A percentile compares a stretch with the other conserved stretches of the same genome.
These are phyloP conservation scores for Pseudocercospora fijiensis DNA, from an alignment of 2,329 filamentous ascomycete species.

Conservation along the genomic window DNA sequence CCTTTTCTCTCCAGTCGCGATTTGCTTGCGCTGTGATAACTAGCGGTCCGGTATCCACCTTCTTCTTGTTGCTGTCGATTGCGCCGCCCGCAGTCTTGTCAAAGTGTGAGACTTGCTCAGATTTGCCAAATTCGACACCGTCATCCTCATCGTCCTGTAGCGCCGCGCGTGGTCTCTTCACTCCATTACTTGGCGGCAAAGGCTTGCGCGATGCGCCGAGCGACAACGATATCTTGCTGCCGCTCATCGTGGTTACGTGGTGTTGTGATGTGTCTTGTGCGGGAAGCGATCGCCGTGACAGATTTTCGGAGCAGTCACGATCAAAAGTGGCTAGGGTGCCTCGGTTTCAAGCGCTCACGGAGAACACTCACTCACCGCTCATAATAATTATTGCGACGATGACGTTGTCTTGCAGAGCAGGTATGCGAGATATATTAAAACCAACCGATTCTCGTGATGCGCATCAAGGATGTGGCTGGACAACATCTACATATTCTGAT, in stretches of 20 bases:
- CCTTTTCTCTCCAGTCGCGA: constrained; percentile 62
- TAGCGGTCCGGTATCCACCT: constrained; percentile 45
- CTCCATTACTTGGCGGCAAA: constrained; percentile 35
- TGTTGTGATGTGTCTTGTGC: neutral
- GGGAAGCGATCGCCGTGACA: neutral
- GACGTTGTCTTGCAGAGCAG: neutral
- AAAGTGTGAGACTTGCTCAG: constrained; percentile 56
- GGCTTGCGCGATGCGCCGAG: constrained; percentile 33
- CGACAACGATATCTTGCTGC: constrained; percentile 35
- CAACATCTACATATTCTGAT: neutral
- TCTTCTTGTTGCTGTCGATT: constrained; percentile 41
- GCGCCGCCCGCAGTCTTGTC: constrained; percentile 54
- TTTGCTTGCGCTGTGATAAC: constrained; percentile 62
- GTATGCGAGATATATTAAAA: neutral
- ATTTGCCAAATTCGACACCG: constrained; percentile 50
- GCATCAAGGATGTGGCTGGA: neutral
- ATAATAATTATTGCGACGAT: neutral
- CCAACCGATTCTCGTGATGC: constrained; percentile 6
- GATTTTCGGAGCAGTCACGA: neutral
- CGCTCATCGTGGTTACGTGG: constrained; percentile 17
- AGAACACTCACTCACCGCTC: neutral
- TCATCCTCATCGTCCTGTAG: constrained; percentile 49
- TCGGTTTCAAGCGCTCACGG: neutral
- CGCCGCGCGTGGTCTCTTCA: constrained; percentile 45
- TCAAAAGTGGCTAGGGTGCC: neutral